Evolutionary conservation across 2,329 filamentous ascomycete genomes (phyloP).

Genomic region (Fusarium hainanense): DNA sequence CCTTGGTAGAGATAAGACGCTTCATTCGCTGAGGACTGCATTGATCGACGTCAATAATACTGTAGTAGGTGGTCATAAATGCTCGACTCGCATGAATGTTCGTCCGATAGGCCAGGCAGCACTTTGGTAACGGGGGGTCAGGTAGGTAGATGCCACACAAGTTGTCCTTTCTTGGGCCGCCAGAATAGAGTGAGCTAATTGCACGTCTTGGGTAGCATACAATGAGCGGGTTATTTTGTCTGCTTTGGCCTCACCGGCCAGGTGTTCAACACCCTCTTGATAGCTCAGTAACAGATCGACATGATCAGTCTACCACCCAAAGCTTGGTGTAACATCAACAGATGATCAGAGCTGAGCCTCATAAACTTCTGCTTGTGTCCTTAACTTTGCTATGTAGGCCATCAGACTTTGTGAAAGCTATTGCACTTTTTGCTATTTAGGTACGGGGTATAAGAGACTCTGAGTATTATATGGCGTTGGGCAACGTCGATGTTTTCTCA

Average conservation of each 20-base stretch:
- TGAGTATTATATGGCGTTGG: no score
- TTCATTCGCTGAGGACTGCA: background rate
- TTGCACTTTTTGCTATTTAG: no score
- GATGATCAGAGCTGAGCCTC: background rate
- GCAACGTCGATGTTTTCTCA: no score
- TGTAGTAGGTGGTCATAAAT: background rate
- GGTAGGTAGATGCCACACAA: no score
- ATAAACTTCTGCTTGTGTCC: rapidly evolving
- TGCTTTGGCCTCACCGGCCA: background rate
- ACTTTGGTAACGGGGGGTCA: background rate
- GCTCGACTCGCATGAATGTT: background rate
- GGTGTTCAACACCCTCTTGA: background rate
- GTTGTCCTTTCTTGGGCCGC: no score
- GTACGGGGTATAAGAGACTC: no score
- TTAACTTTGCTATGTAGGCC: no score
- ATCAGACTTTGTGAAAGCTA: no score
- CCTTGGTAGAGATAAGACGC: conserved; percentile 3
- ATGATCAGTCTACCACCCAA: no score
- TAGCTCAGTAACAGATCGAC: no score
- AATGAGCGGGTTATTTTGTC: background rate
- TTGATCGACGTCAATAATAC: background rate
- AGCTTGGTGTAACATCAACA: no score
- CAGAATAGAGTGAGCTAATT: background rate
- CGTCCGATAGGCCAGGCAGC: background rate
- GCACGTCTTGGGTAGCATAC: no score